phyloP scores from a whole-genome alignment of 352 stramenopile species.

The Phytophthora uliginosa region DNA sequence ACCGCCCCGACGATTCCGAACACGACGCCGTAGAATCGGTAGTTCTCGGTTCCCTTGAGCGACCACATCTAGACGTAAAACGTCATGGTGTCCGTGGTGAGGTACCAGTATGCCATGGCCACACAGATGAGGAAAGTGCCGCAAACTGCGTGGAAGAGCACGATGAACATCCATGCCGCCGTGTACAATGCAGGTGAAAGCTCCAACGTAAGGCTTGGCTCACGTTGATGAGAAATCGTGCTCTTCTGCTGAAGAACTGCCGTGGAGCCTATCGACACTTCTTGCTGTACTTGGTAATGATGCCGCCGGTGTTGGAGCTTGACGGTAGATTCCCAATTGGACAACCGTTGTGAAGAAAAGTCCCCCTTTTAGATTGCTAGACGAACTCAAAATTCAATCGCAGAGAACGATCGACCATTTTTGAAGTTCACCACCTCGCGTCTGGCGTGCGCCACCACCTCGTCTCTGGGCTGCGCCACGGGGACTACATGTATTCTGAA shows the following conservation, averaged over 20 bases:
- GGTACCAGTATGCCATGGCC: conserved; percentile 36
- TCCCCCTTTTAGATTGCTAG: too few species aligned
- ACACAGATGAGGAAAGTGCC: conserved; percentile 33
- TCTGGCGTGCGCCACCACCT: too few species aligned
- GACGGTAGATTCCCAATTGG: too few species aligned
- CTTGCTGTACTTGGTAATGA: too few species aligned
- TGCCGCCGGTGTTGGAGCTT: too few species aligned
- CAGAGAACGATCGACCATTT: too few species aligned
- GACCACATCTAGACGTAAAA: conserved; percentile 46
- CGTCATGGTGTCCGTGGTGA: conserved; percentile 29
- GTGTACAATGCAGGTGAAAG: conserved; percentile 7
- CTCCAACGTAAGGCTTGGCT: conserved; percentile 2
- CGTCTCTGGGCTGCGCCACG: too few species aligned
- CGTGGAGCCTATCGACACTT: too few species aligned
- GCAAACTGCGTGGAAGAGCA: conserved; percentile 36
- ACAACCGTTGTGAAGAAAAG: too few species aligned
- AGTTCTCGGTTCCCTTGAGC: conserved; percentile 25
- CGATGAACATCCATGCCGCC: conserved; percentile 30
- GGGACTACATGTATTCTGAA: too few species aligned
- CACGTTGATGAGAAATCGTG: not conserved
- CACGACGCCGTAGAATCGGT: conserved; percentile 27
- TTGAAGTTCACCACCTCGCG: too few species aligned
- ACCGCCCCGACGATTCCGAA: conserved; percentile 39
- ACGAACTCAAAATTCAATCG: too few species aligned
- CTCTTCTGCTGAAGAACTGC: not conserved